These are phyloP conservation scores for Amniculicola lignicola DNA, from an alignment of 495 filamentous ascomycete species.

Conservation along the genomic window DNA sequence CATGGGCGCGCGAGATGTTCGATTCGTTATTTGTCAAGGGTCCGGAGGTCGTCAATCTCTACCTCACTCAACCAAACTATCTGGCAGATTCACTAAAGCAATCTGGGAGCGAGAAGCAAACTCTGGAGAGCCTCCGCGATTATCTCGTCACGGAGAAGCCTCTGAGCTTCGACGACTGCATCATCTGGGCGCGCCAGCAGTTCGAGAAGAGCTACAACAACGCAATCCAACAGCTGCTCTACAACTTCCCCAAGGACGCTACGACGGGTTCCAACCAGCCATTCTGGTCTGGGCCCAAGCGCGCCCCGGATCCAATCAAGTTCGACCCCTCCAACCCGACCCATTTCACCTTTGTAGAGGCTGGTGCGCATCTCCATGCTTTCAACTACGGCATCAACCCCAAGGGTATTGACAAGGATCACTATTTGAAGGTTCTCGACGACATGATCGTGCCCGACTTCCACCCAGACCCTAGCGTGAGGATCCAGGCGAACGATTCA, in stretches of 20 bases:
- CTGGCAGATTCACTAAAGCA: constrained; percentile 86
- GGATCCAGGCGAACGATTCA: constrained; percentile 94
- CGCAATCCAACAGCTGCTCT: constrained; percentile 90
- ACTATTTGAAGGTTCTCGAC: constrained; percentile 74
- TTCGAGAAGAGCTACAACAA: constrained; percentile 99
- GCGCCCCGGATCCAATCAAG: constrained; percentile 85
- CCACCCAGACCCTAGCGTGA: constrained; percentile 83
- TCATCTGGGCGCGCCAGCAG: constrained; percentile 85
- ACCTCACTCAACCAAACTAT: constrained; percentile 88
- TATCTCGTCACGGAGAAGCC: constrained; percentile 93
- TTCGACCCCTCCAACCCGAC: constrained; percentile 81
- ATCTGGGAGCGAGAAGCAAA: constrained; percentile 93
- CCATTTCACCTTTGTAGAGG: constrained; percentile 81
- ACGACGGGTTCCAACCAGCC: constrained; percentile 79
- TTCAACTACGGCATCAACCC: constrained; percentile 96
- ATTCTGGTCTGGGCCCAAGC: constrained; percentile 99
- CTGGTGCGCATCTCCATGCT: constrained; percentile 87
- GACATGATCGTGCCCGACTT: constrained; percentile 97
- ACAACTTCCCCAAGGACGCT: constrained; percentile 96
- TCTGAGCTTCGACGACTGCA: constrained; percentile 89
- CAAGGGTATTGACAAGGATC: constrained; percentile 62
- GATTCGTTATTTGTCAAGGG: constrained; percentile 90
- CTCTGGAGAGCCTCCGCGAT: constrained; percentile 82
- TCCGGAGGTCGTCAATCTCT: constrained; percentile 92
- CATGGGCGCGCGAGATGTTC: constrained; percentile 95